A percentile compares a stretch with the other conserved stretches of the same genome.
These are phyloP conservation scores for Fagopyrum esculentum DNA, from an alignment of 148 eudicot species.

Conservation along the genomic window DNA sequence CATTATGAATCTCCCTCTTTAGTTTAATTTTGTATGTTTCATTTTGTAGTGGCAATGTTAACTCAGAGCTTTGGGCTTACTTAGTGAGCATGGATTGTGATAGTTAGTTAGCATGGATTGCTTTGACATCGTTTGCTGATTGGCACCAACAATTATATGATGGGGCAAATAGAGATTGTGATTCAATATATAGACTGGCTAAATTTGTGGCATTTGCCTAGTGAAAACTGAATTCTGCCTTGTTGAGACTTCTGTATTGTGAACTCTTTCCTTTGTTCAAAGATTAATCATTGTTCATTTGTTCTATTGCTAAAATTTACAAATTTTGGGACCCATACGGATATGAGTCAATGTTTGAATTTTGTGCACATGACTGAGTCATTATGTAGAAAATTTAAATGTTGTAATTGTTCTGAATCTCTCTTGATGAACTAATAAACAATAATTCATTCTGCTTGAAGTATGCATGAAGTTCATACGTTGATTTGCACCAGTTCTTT, in stretches of 20 bases:
- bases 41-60: not conserved
- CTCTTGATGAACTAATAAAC: not conserved
- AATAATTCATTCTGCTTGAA: not conserved
- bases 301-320: not conserved
- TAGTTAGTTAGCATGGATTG: not conserved
- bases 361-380: not conserved
- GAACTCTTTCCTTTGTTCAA: not conserved
- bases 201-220: not conserved
- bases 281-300: not conserved
- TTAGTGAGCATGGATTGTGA: not conserved
- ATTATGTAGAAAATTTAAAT: not conserved
- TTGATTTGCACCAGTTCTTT: not conserved
- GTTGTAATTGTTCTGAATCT: not conserved
- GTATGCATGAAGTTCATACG: not conserved
- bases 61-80: not conserved
- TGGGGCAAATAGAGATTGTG: not conserved
- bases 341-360: not conserved
- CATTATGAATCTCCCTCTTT: not conserved
- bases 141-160: not conserved
- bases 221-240: not conserved
- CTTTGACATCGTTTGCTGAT: not conserved
- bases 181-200: not conserved
- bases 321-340: not conserved
- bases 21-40: not conserved
- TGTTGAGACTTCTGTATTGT: not conserved